Conservation (phyloP, 805 yeast genomes). For the Lachancea mirantina region DNA sequence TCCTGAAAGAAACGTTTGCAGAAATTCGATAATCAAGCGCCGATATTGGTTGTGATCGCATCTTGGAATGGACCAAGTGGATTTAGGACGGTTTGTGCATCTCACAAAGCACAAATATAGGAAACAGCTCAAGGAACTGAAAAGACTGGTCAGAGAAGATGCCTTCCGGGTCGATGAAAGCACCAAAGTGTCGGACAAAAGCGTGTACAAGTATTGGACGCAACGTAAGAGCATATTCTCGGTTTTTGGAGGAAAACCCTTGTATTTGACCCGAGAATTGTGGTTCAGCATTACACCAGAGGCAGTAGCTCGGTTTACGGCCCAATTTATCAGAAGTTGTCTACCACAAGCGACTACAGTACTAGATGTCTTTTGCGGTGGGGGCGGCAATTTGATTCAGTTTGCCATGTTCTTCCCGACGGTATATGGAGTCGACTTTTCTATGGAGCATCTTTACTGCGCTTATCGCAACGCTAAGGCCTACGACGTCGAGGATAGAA, state of each 20-base stretch:
- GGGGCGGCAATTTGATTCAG: conserved; percentile 81
- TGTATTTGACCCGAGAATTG: conserved; percentile 60
- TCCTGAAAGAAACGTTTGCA: too few species aligned
- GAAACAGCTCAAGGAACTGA: conserved; percentile 16
- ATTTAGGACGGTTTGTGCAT: conserved; percentile 15
- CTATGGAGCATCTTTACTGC: conserved; percentile 55
- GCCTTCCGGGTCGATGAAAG: conserved; percentile 15
- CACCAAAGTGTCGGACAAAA: conserved; percentile 11
- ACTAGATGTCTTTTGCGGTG: conserved; percentile 76
- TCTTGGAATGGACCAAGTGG: too few species aligned
- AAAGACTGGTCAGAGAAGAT: conserved; percentile 11
- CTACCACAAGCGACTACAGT: conserved; percentile 42
- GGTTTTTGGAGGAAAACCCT: conserved; percentile 53
- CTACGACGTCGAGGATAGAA: conserved; percentile 49
- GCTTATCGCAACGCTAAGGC: conserved; percentile 57
- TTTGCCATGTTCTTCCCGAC: conserved; percentile 51
- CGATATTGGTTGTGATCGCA: too few species aligned
- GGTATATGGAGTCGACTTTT: conserved; percentile 59
- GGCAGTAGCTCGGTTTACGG: conserved; percentile 51
- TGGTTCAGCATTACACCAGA: conserved; percentile 93
- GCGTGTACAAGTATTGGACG: conserved; percentile 48
- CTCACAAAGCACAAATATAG: conserved; percentile 15
- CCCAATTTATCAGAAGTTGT: conserved; percentile 45
- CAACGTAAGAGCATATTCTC: conserved; percentile 55
- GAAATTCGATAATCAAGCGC: too few species aligned